Base-by-base conservation (phyloP, 2,329 filamentous ascomycete species). In the Penicillium capsulatum region DNA sequence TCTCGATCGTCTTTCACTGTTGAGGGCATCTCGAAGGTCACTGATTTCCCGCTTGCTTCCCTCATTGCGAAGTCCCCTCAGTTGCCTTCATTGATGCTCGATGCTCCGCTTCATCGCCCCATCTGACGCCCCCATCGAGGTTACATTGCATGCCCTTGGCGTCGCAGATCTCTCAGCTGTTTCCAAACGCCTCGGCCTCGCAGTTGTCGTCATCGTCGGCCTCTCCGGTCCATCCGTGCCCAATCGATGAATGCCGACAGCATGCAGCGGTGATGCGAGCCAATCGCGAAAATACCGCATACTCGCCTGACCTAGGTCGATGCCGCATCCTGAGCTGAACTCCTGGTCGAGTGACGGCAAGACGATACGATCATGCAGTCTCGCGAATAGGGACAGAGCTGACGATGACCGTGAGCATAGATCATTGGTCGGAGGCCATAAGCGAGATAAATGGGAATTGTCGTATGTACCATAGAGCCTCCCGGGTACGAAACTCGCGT, bases 151-250 rank as follows among this genome's bases (percentile, higher is more conserved):
- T 17, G 39, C 24, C 42, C 39, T 26, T 38, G 28, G 35, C 26
- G 33, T 48, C 19, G 27, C 31, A 43, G 31, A 45, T 40, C 30
- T 37, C 30, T 32, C 19, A n/a, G 37, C 31, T 44, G 10, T 8
- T n/a, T n/a, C n/a, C n/a, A n/a, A 34, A 37, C 37, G 30, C 19
- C 24, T 39, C 14, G 19, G 28, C 30, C 17, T 28, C 19, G 11
- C 7, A 33, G 36, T 43, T 45, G 9, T 48, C 31, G 42, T 45
- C 17, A 38, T 48, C 31, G 13, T 48, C 37, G 39, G 39, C 26
- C 42, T 46, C 42, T 45, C 34, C 36, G 29, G 31, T 39, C 40
- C 31, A 26, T 33, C 26, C 31, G 10, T 5, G 32, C 33, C 38
- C 17, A 42, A 22, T 40, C 27, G 17, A 33, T 42, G 27, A 45